These are phyloP conservation scores for Eimeria sp. DNA, from an alignment of 169 alveolate species.

Conservation along the genomic window DNA sequence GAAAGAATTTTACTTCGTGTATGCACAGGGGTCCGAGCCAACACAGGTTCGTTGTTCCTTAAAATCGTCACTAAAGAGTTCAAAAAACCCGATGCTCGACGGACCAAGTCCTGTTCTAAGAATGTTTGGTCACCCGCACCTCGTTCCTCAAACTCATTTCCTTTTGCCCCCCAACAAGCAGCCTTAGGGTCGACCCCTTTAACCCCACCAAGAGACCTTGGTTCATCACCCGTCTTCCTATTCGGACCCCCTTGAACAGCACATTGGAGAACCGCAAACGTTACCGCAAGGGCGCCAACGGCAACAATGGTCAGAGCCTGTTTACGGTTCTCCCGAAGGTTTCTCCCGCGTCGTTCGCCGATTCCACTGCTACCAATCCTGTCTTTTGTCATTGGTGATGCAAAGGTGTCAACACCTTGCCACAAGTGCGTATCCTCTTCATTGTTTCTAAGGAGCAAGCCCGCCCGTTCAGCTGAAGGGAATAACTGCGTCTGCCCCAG, in stretches of 20 bases:
- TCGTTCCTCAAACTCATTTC: neutral
- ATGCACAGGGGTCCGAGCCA: constrained; percentile 15
- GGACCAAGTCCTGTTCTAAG: neutral
- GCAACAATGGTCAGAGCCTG: neutral
- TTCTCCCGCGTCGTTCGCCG: neutral
- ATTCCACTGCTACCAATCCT: neutral
- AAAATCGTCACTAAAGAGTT: neutral
- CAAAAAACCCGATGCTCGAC: neutral
- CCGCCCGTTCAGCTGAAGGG: neutral
- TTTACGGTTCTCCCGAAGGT: neutral
- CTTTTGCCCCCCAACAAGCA: neutral
- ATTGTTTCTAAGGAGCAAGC: neutral
- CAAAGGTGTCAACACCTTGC: neutral
- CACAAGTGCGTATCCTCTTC: neutral
- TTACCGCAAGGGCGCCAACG: neutral
- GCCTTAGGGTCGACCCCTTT: neutral
- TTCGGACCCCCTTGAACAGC: neutral
- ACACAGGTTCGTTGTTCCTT: neutral
- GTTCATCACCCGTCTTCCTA: neutral
- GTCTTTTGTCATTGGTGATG: neutral
- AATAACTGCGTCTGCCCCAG: neutral
- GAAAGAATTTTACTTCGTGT: constrained; percentile 8
- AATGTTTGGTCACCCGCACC: neutral
- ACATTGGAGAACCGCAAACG: constrained; percentile 14
- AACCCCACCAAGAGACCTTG: neutral